Evolutionary conservation across 768 basidiomycete species (phyloP), one percentile per base, ranked within the genome.

Genomic region (Rhodosporidiobolus sp.): DNA sequence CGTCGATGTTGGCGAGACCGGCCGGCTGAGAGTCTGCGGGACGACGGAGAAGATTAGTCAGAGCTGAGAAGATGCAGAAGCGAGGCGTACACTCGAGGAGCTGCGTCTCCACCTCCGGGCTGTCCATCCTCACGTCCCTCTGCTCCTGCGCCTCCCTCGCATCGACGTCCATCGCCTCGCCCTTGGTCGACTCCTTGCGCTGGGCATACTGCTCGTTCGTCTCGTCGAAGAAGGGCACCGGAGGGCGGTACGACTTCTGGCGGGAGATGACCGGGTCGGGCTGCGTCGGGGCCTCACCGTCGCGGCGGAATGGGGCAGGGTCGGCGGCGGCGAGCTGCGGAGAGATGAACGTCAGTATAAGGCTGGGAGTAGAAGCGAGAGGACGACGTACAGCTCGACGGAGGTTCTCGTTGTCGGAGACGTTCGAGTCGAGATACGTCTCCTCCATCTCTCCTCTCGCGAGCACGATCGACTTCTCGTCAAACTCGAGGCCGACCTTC

Each of bases 341-440:
- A 10, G 2, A 50, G 56, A 17, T 1, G 53, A 28, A 24, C 6
- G 9, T 24, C 14, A 49, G 0, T 11, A 35, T 3, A 7, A 28
- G 30, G 5, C 5, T 11, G 19, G 20, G 60, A 14, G 16, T 10
- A 0, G 32, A 10, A 6, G 35, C 46, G 22, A 4, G 53, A 28
- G 34, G 11, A 46, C n/a, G 17, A 46, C 71, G 56, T 5, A 72
- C 71, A 24, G 71, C 71, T 2, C 62, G 62, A 28, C 71, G 61
- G 20, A 72, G 71, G 16, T 50, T 59, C 45, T 70, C 65, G 57
- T 74, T 74, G 67, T 74, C 73, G 28, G 64, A 67, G 1, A 69
- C 24, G 50, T 74, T 58, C 45, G 71, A 67, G 20, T 70, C 73
- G 67, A 63, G 2, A 9, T 64, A 6, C 32, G 43, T 32, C 45